A percentile compares a stretch with the other conserved stretches of the same genome.
Conservation (phyloP, 2,329 filamentous ascomycete genomes). For the Albophoma yamanashiensis region DNA sequence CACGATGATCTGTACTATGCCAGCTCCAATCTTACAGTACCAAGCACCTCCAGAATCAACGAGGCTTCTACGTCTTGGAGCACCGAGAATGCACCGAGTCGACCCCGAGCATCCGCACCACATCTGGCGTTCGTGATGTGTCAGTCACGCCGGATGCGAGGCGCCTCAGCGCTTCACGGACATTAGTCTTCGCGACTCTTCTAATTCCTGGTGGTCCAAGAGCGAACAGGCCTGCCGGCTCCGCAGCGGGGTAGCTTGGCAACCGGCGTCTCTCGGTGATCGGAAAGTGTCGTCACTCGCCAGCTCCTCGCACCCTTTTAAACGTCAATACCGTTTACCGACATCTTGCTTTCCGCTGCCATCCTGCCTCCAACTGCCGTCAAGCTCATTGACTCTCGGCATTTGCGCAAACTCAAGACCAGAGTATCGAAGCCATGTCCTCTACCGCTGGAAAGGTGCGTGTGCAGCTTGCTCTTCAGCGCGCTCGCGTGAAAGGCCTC, state of each 20-base stretch:
- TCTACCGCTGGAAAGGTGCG: constrained; percentile 41
- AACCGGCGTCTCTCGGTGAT: constrained; percentile 3
- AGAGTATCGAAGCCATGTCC: constrained; percentile 25
- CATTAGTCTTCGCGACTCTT: background rate
- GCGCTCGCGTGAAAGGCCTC: background rate
- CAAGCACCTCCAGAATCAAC: too few relatives aligned
- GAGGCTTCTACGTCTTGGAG: background rate
- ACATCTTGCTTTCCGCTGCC: background rate
- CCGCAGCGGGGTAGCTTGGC: constrained; percentile 1
- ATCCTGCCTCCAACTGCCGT: background rate
- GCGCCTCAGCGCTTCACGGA: background rate
- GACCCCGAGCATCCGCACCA: background rate
- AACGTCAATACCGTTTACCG: background rate
- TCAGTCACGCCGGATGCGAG: too few relatives aligned
- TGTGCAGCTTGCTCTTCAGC: background rate
- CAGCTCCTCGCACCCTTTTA: background rate
- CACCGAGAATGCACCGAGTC: background rate
- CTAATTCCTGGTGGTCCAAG: background rate
- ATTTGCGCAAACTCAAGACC: background rate
- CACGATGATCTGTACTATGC: background rate
- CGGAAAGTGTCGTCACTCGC: background rate
- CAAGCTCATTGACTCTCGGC: background rate
- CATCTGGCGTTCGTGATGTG: background rate
- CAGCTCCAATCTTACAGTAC: background rate
- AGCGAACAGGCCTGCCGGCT: background rate